Evolutionary conservation across 208 protist species (phyloP).

Genomic region (Acanthamoeba royreba): DNA sequence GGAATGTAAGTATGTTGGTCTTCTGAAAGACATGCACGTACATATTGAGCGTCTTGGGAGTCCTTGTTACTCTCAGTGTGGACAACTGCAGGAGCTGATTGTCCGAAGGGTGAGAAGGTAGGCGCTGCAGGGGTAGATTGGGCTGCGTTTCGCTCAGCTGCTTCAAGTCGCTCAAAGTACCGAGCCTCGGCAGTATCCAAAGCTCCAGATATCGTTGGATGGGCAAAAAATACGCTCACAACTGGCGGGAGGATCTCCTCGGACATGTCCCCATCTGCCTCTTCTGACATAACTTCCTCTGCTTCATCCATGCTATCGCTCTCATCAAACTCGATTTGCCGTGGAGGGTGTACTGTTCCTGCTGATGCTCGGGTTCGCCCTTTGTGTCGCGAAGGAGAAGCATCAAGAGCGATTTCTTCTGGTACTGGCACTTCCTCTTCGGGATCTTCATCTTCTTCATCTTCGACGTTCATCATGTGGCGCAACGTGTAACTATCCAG

Average conservation of each 20-base stretch:
- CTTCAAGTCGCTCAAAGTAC: background rate
- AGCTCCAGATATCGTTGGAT: background rate
- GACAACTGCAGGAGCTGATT: background rate
- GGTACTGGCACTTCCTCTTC: too few relatives aligned
- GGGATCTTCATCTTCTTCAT: background rate
- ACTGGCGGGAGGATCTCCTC: background rate
- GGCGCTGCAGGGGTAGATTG: background rate
- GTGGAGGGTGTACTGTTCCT: background rate
- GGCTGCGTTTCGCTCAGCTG: background rate
- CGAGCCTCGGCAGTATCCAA: background rate
- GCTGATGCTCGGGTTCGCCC: background rate
- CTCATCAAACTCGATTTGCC: background rate
- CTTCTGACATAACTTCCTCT: background rate
- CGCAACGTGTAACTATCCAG: background rate
- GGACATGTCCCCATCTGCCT: background rate
- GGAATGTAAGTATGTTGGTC: too few relatives aligned
- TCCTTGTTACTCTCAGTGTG: background rate
- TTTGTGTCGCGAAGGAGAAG: too few relatives aligned
- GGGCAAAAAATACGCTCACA: background rate
- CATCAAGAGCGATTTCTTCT: constrained; percentile 2
- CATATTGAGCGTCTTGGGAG: background rate
- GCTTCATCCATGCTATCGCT: background rate
- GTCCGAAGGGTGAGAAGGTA: background rate
- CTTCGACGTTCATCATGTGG: background rate
- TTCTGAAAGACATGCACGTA: too few relatives aligned